Percentiles rank a stretch among this genome's conserved stretches.
phyloP scores from a whole-genome alignment of 495 filamentous ascomycete genomes.

The Tuber indicum region DNA sequence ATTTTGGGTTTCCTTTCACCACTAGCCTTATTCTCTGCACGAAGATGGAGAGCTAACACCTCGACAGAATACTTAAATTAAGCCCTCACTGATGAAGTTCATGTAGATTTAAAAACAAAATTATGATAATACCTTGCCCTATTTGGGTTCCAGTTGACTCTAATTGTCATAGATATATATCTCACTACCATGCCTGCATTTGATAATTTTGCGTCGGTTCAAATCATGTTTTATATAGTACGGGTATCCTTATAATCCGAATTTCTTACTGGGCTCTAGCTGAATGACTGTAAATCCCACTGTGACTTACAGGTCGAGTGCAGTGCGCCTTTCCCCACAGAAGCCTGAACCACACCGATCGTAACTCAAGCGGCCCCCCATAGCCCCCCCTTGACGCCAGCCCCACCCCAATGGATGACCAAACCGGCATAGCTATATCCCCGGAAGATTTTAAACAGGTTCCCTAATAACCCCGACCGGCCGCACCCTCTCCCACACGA shows the following conservation, averaged over 20 bases:
- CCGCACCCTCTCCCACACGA: conserved; percentile 70
- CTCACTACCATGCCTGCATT: background rate
- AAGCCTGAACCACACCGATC: background rate
- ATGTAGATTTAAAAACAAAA: background rate
- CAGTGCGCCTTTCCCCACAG: background rate
- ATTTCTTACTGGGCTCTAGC: background rate
- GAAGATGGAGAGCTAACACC: background rate
- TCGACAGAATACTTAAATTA: background rate
- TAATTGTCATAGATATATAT: background rate
- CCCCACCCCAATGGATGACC: conserved; percentile 48
- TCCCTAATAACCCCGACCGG: conserved; percentile 63
- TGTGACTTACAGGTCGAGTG: background rate
- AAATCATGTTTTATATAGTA: background rate
- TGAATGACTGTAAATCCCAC: background rate
- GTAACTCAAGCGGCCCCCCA: background rate
- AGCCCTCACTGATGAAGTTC: background rate
- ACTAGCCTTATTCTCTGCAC: background rate
- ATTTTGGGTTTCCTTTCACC: background rate
- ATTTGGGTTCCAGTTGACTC: background rate
- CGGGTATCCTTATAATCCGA: background rate
- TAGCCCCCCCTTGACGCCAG: background rate
- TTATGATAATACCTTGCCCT: background rate
- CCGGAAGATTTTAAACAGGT: conserved; percentile 68
- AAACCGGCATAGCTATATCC: conserved; percentile 55
- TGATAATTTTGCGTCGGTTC: background rate